phyloP scores from a whole-genome alignment of 192 early-diverging fungal species.

The Coemansia sp. region DNA sequence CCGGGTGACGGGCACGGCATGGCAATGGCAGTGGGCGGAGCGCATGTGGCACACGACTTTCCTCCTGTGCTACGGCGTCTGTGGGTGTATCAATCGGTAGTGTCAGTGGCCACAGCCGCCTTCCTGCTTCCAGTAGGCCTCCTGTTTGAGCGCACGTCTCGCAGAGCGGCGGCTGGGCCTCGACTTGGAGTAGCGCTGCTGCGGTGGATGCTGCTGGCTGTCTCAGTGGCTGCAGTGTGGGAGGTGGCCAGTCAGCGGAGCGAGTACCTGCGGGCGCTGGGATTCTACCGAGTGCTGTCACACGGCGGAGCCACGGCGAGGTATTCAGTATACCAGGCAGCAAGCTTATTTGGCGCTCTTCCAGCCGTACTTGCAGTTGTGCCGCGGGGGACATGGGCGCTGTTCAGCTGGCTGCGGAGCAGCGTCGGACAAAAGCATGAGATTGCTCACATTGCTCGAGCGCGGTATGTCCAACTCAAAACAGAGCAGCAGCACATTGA shows the following conservation, averaged over 20 bases:
- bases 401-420: slow-evolving; percentile 43
- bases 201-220: slow-evolving; percentile 22
- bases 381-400: slow-evolving; percentile 49
- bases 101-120: slow-evolving; percentile 23
- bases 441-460: slow-evolving; percentile 18
- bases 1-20: slow-evolving; percentile 21
- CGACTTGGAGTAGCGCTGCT: slow-evolving; percentile 19
- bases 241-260: slow-evolving; percentile 19
- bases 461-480: slow-evolving; percentile 19
- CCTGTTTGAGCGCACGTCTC: slow-evolving; percentile 41
- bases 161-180: slow-evolving; percentile 20
- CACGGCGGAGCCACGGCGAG: slow-evolving; percentile 32
- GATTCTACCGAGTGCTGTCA: slow-evolving; percentile 25
- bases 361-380: slow-evolving; percentile 35
- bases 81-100: slow-evolving; percentile 49
- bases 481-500: slow-evolving; percentile 31
- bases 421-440: slow-evolving; percentile 37
- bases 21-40: slow-evolving; percentile 5
- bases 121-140: slow-evolving; percentile 35
- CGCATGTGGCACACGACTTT: slow-evolving; percentile 44
- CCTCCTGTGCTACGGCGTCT: slow-evolving; percentile 46
- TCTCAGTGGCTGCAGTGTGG: slow-evolving; percentile 16
- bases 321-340: slow-evolving; percentile 34
- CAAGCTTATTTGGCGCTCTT: slow-evolving; percentile 33
- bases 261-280: slow-evolving; percentile 20